Percentiles rank a stretch among this genome's conserved stretches.
phyloP scores from a whole-genome alignment of 495 filamentous ascomycete genomes.

The Penicillium cosmopolitanum region DNA sequence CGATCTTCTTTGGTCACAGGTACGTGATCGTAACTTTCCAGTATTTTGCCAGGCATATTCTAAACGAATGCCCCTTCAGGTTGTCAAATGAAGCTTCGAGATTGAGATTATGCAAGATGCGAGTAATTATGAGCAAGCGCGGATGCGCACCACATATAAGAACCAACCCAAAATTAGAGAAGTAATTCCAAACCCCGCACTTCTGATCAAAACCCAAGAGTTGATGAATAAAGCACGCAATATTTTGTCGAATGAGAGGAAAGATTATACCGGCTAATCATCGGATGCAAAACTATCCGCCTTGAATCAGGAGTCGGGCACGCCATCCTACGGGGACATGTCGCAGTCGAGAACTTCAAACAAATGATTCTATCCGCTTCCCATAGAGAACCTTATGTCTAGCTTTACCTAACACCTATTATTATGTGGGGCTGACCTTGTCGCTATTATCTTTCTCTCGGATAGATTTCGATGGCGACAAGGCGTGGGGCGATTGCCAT shows the following conservation, averaged over 20 bases:
- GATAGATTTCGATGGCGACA: slow-evolving; percentile 26
- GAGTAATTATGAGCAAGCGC: slow-evolving; percentile 1
- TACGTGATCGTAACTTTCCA: slow-evolving; percentile 53
- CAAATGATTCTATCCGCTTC: slow-evolving; percentile 1
- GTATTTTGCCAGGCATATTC: slow-evolving; percentile 45
- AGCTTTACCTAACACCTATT: not conserved
- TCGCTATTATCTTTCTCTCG: not conserved
- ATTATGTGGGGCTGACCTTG: not conserved
- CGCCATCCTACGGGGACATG: slow-evolving; percentile 29
- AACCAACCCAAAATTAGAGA: not conserved
- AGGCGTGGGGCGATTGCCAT: slow-evolving; percentile 23
- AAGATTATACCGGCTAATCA: slow-evolving; percentile 20
- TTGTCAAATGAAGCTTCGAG: not conserved
- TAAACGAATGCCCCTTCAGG: not conserved
- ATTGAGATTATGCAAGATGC: not conserved
- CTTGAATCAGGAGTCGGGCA: slow-evolving; percentile 19
- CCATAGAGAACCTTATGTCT: not conserved
- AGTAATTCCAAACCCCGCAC: slow-evolving; percentile 18
- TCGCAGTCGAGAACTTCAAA: slow-evolving; percentile 6
- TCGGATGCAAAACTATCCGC: slow-evolving; percentile 10
- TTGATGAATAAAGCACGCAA: slow-evolving; percentile 39
- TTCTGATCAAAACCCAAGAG: slow-evolving; percentile 8
- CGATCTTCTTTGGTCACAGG: slow-evolving; percentile 51
- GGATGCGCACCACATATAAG: slow-evolving; percentile 9
- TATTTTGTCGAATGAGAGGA: slow-evolving; percentile 25